Evolutionary conservation across 2,329 filamentous ascomycete species (phyloP).

Genomic region (Rhinocladiella mackenziei): DNA sequence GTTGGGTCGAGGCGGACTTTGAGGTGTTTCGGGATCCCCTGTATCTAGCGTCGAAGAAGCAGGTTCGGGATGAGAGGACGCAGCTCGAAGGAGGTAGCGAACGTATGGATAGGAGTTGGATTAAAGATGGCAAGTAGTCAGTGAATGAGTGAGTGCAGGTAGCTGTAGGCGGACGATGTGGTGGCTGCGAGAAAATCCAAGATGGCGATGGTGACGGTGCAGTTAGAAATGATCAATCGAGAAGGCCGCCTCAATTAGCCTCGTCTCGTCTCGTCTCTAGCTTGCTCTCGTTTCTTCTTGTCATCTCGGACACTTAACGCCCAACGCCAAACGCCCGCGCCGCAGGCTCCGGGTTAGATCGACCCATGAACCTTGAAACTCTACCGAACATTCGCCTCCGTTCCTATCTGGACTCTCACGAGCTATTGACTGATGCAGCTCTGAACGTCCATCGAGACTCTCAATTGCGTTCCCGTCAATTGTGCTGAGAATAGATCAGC

Average conservation of each 20-base stretch:
- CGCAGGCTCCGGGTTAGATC: no score
- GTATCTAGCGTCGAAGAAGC: neutral
- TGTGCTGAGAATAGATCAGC: no score
- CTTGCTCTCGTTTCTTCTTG: no score
- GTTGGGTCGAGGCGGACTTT: constrained; percentile 4
- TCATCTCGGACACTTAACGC: no score
- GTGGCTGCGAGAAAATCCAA: constrained; percentile 3
- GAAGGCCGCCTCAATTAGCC: neutral
- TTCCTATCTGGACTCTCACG: no score
- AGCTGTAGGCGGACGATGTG: neutral
- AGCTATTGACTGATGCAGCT: no score
- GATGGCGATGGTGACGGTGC: neutral
- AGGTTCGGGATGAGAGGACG: neutral
- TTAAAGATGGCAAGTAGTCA: neutral
- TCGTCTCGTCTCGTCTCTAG: constrained; percentile 1
- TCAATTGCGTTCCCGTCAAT: no score
- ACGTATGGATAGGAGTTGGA: constrained; percentile 2
- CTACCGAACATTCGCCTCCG: no score
- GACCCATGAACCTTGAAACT: no score
- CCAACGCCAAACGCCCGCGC: no score
- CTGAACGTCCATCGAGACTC: no score
- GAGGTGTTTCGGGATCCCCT: constrained; percentile 1
- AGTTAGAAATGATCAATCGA: neutral
- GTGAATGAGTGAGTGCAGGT: neutral
- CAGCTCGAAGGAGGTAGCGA: neutral